Evolutionary conservation across 2,329 filamentous ascomycete species (phyloP).

Genomic region (Colletotrichum orbiculare): DNA sequence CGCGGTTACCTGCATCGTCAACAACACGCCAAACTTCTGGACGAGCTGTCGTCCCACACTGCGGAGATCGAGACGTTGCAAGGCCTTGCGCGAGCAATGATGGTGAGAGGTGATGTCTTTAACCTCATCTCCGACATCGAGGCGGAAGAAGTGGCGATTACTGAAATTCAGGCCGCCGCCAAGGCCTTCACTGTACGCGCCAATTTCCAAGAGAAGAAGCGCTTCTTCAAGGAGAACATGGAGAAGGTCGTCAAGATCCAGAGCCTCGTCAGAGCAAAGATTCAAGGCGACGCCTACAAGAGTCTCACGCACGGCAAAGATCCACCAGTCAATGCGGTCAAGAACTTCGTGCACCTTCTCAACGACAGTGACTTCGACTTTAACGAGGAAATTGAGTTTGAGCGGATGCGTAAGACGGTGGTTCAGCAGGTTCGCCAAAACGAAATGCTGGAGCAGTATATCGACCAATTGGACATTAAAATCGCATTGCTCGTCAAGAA

Average conservation of each 20-base stretch:
- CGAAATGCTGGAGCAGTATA: constrained; percentile 96
- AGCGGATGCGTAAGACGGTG: constrained; percentile 92
- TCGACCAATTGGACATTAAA: constrained; percentile 98
- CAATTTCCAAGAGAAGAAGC: constrained; percentile 84
- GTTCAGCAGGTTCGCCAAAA: constrained; percentile 98
- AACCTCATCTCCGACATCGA: constrained; percentile 81
- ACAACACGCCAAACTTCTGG: constrained; percentile 70
- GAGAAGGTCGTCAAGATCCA: constrained; percentile 99
- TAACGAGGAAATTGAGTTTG: constrained; percentile 97
- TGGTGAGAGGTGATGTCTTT: constrained; percentile 79
- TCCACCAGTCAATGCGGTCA: constrained; percentile 94
- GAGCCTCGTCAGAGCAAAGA: constrained; percentile 92
- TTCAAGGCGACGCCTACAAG: constrained; percentile 98
- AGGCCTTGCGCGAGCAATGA: constrained; percentile 80
- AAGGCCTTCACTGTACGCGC: constrained; percentile 79
- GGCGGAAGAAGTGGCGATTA: constrained; percentile 81
- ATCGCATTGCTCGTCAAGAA: constrained; percentile 98
- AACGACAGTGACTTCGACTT: constrained; percentile 99
- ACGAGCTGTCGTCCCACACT: constrained; percentile 76
- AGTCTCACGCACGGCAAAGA: constrained; percentile 96
- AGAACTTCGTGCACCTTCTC: constrained; percentile 96
- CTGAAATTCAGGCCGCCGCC: constrained; percentile 79
- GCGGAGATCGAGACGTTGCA: constrained; percentile 78
- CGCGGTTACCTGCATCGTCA: constrained; percentile 75
- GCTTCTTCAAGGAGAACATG: constrained; percentile 96